Evolutionary conservation across 179 eudicot species (phyloP).

Genomic region (Silene coronaria): DNA sequence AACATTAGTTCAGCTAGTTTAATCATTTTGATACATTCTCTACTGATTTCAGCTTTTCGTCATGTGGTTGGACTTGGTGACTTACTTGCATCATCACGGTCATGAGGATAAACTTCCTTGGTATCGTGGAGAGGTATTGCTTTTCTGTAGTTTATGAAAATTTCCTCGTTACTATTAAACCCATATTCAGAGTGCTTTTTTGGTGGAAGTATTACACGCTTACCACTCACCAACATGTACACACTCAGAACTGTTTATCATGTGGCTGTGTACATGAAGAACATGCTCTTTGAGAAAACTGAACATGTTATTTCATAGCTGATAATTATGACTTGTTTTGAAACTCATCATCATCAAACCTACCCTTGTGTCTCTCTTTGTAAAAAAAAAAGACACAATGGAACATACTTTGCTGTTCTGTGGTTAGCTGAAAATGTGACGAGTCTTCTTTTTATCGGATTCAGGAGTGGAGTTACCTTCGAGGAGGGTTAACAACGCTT

Average conservation of each 20-base stretch:
- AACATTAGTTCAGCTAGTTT: background rate
- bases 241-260: background rate
- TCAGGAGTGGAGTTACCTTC: slow-evolving; percentile 92
- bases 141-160: too few relatives aligned
- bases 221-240: too few relatives aligned
- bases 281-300: background rate
- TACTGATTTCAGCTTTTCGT: slow-evolving; percentile 52
- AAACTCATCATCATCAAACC: too few relatives aligned
- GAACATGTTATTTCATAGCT: background rate
- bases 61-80: slow-evolving; percentile 87
- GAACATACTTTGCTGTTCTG: too few relatives aligned
- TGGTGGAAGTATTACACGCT: too few relatives aligned
- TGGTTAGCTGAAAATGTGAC: slow-evolving; percentile 10
- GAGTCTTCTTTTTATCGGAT: background rate
- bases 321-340: too few relatives aligned
- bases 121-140: slow-evolving; percentile 82
- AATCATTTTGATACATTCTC: slow-evolving; percentile 1
- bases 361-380: too few relatives aligned
- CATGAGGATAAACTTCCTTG: slow-evolving; percentile 95
- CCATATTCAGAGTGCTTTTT: too few relatives aligned
- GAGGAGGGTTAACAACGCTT: slow-evolving; percentile 86
- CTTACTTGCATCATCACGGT: slow-evolving; percentile 99
- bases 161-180: background rate
- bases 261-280: background rate
- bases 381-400: too few relatives aligned